Conservation (phyloP, 306 rosid species). For the Acacia acuminata region DNA sequence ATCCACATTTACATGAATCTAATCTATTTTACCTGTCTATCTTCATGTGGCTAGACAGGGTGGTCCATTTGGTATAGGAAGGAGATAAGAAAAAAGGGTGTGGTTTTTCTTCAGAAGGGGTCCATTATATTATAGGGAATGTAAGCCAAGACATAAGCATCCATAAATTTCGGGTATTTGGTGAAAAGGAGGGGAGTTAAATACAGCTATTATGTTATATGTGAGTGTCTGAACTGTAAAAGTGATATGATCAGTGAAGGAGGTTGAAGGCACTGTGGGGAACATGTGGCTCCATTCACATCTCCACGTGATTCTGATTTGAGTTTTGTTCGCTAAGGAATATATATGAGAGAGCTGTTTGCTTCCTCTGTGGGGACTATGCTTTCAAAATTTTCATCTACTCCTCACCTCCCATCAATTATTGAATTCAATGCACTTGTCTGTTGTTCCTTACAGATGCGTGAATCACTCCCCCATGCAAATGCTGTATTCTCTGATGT, state of each 20-base stretch:
- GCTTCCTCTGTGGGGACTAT: not conserved
- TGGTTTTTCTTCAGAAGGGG: conserved; percentile 21
- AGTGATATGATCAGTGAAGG: conserved; percentile 20
- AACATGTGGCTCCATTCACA: conserved; percentile 35
- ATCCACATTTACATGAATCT: not conserved
- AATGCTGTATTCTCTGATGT: no score
- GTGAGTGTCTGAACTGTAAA: not conserved
- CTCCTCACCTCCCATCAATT: not conserved
- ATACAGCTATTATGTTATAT: not conserved
- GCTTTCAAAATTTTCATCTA: not conserved
- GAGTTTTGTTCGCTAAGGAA: conserved; percentile 26
- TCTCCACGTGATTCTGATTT: conserved; percentile 29
- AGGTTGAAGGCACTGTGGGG: conserved; percentile 26
- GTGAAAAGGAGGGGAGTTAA: not conserved
- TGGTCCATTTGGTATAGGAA: conserved; percentile 13
- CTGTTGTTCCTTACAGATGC: not conserved
- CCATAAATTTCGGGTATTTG: conserved; percentile 16
- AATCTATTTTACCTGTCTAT: not conserved
- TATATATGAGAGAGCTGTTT: not conserved
- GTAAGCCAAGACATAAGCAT: conserved; percentile 33
- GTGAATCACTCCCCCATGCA: not conserved
- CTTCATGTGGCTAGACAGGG: not conserved
- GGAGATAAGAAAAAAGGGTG: conserved; percentile 7
- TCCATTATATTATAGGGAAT: conserved; percentile 3
- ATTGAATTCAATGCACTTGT: not conserved